A percentile compares a stretch with the other conserved stretches of the same genome.
Evolutionary conservation across 345 rosid species (phyloP).

Genomic region (Psidium friedrichsthalianum): DNA sequence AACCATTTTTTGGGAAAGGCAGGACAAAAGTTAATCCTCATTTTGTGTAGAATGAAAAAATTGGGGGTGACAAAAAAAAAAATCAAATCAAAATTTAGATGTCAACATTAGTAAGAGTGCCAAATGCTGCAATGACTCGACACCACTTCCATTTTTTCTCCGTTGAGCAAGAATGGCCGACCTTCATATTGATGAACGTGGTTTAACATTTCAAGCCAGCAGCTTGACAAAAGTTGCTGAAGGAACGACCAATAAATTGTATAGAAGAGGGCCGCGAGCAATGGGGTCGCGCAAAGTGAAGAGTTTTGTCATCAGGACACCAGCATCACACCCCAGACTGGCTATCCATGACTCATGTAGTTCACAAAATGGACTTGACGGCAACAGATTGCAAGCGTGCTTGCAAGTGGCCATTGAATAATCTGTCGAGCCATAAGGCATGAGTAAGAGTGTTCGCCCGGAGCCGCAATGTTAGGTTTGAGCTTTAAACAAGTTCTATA

Average conservation of each 20-base stretch:
- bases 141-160: not conserved
- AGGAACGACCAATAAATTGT: not conserved
- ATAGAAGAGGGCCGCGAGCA: not conserved
- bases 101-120: constrained; percentile 10
- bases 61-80: no score
- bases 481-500: constrained; percentile 23
- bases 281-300: no score
- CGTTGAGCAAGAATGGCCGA: rapidly evolving
- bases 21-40: no score
- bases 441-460: constrained; percentile 22
- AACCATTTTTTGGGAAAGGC: no score
- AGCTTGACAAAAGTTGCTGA: constrained; percentile 2
- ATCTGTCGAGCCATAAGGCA: not conserved
- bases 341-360: constrained; percentile 12
- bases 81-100: no score
- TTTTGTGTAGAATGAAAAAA: no score
- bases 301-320: not conserved
- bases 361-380: constrained; percentile 12
- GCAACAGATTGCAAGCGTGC: constrained; percentile 25
- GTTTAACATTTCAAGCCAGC: not conserved
- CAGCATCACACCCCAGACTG: not conserved
- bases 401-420: not conserved
- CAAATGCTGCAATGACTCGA: constrained; percentile 17
- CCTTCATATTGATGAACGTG: no score
- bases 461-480: constrained; percentile 35